Evolutionary conservation across 2,329 filamentous ascomycete species (phyloP).

Genomic region (Metarhizium guizhouense): DNA sequence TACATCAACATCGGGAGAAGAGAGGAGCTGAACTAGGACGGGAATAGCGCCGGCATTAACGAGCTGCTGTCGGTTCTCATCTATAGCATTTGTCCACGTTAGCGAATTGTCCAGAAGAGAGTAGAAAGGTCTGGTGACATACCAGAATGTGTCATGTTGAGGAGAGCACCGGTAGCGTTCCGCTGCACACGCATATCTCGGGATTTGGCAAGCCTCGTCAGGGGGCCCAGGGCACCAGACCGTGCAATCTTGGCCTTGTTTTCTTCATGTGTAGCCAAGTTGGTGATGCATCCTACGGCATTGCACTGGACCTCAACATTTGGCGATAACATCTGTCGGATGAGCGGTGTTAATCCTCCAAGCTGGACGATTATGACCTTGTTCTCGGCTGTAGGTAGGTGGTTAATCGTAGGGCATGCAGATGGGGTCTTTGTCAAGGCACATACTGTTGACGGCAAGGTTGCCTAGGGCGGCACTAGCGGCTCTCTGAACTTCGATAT

Average conservation of each 20-base stretch:
- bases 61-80: conserved; percentile 95
- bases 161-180: conserved; percentile 88
- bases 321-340: conserved; percentile 94
- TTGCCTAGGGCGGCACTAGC: conserved; percentile 95
- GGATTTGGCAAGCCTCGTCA: conserved; percentile 89
- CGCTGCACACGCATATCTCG: conserved; percentile 98
- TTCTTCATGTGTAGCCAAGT: conserved; percentile 94
- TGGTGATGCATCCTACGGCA: conserved; percentile 97
- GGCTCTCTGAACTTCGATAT: conserved; percentile 94
- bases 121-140: conserved; percentile 21
- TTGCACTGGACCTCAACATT: conserved; percentile 99
- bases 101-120: neutral
- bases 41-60: conserved; percentile 97
- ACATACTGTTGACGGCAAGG: conserved; percentile 88
- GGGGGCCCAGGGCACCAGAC: conserved; percentile 81
- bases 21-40: conserved; percentile 88
- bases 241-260: conserved; percentile 98
- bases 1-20: conserved; percentile 89
- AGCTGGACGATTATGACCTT: conserved; percentile 94
- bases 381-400: conserved; percentile 71
- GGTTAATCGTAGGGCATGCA: conserved; percentile 21
- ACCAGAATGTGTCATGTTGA: conserved; percentile 99
- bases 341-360: conserved; percentile 81
- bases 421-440: neutral
- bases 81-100: conserved; percentile 33